Evolutionary conservation across 352 stramenopile species (phyloP), one percentile per base, ranked within the genome.

Genomic region (Phytopythium oedochilum): DNA sequence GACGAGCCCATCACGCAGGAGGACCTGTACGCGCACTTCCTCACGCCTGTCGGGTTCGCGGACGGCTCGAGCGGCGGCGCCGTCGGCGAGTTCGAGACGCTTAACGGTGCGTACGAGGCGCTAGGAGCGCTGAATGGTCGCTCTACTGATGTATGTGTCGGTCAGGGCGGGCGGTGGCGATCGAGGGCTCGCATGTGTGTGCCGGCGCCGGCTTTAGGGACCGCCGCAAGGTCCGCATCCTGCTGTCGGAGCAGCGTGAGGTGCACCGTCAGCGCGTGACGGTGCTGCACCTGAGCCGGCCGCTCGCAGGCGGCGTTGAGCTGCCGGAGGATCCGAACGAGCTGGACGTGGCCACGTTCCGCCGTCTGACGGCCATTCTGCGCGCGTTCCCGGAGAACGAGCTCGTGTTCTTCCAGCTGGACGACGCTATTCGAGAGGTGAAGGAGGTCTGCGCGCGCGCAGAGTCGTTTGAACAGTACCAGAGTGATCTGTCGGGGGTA

Each of bases 341-440:
- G 59, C 79, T 92, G 36, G 83, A 92, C 48, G 57, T 84, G 11
- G 74, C 73, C 3, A 92, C 83, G 20, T 88, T 89, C 36, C 68
- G 77, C 18, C 75, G 79, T 25, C 85, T 88, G 60, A 89, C 80
- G 8, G 83, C 83, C n/a, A 89, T 92, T 17, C 59, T 92, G 18
- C 66, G 83, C 20, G 68, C 79, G 7, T 90, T 89, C 45, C 78
- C 80, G 0, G 79, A 92, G 64, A 85, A 88, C 53, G 79, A 87
- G 55, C 57, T 86, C 28, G 73, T 88, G 43, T 92, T 92, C 52
- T 65, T 71, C 50, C 74, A 86, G 23, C 57, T 92, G 29, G 76
- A 89, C 35, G 68, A 82, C 49, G 88, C 75, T 0, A 73, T 88
- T 26, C 68, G 60, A 14, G 69, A 92, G 55, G 78, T 89, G 35